Percentiles rank a stretch among this genome's conserved stretches.
Evolutionary conservation across 257 asterid species (phyloP).

Genomic region (Ajuga chamaepitys): DNA sequence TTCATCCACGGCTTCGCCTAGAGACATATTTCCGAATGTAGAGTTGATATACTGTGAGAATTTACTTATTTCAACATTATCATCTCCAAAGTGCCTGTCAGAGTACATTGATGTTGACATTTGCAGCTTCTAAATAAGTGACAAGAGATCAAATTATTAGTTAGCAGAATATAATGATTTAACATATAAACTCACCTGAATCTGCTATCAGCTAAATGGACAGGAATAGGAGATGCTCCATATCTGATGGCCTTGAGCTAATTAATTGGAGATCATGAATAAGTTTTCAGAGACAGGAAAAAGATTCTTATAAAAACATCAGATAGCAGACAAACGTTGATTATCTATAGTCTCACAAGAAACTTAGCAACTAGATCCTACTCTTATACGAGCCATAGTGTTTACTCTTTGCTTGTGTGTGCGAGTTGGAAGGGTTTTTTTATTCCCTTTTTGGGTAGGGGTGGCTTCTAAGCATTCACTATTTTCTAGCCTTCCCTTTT

Average conservation of each 20-base stretch:
- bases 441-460: too few relatives aligned
- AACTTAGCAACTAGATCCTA: not conserved
- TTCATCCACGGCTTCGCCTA: conserved; percentile 61
- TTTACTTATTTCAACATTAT: conserved; percentile 29
- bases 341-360: not conserved
- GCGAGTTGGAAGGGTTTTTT: too few relatives aligned
- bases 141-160: not conserved
- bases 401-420: too few relatives aligned
- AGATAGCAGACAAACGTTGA: not conserved
- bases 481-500: too few relatives aligned
- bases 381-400: too few relatives aligned
- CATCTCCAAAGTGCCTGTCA: conserved; percentile 39
- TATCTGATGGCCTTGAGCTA: conserved; percentile 71
- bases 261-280: not conserved
- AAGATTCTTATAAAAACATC: not conserved
- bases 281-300: not conserved
- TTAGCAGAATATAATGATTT: not conserved
- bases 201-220: conserved; percentile 28
- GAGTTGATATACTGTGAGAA: conserved; percentile 35
- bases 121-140: conserved; percentile 6
- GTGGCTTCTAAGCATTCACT: too few relatives aligned
- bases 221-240: conserved; percentile 58
- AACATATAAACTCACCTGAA: conserved; percentile 31
- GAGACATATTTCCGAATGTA: conserved; percentile 39
- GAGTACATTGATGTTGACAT: not conserved